Evolutionary conservation across 2,329 filamentous ascomycete genomes (phyloP), one percentile per base, ranked within the genome.

Genomic region (Tolypocladium tundrense): DNA sequence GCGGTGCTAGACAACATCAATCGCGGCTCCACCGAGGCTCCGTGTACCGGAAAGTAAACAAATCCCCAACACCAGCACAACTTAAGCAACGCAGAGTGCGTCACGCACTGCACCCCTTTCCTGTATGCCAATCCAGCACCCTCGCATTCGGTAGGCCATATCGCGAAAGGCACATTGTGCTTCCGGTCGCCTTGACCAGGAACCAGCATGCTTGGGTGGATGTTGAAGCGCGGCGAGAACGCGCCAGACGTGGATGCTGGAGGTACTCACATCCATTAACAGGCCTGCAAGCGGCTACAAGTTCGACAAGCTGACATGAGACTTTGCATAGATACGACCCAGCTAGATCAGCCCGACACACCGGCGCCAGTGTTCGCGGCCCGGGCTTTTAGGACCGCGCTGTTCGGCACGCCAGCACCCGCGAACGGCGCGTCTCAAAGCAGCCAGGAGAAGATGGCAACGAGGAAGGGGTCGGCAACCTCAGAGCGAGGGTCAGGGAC

Each of bases 361-460:
- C 85, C 85, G 8, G 85, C 83, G 0, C 84, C 85, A 2, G 79
- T 87, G 0, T 88, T 88, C 66, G 85, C 84, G 2, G 84, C 84
- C 42, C 79, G 85, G 59, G 85, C 85, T 7, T 75, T 88, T 66
- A 86, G 82, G 64, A 84, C 79, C 63, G 84, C 82, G 33, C 70
- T 88, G 52, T 87, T 87, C 64, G 85, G 85, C 45, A 83, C 82
- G 4, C 81, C 83, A 13, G 72, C 75, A 16, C 71, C 73, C 54
- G 67, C 67, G 16, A 67, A 68, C 52, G 69, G 75, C 53, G 71
- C 73, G 64, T 65, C 60, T 41, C 65, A 62, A 63, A 61, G 60
- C 57, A 56, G 60, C 59, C 63, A 59, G 58, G 63, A 57, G 41
- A 66, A 70, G 55, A 60, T 62, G 42, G 66, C 62, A 45, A 59